phyloP scores from a whole-genome alignment of 140 eudicot species.

The Cichorium intybus region DNA sequence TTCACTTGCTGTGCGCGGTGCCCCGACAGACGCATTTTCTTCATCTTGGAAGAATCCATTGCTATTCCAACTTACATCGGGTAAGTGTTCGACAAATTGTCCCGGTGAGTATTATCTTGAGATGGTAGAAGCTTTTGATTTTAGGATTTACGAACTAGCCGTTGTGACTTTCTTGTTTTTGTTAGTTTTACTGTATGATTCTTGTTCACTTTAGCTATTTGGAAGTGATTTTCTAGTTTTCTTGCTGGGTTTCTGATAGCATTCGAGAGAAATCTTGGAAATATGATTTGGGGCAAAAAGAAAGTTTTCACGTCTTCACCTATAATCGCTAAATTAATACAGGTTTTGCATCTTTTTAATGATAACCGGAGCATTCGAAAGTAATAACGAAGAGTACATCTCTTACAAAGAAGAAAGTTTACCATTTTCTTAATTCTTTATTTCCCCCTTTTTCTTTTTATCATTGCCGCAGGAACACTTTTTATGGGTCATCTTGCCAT shows the following conservation, averaged over 20 bases:
- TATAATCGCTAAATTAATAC: background rate
- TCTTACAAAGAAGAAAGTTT: slow-evolving; percentile 5
- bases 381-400: slow-evolving; percentile 3
- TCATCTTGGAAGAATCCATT: slow-evolving; percentile 20
- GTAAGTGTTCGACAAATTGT: slow-evolving; percentile 29
- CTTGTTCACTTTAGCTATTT: slow-evolving; percentile 11
- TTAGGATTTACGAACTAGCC: background rate
- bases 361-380: background rate
- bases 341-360: background rate
- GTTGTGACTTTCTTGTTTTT: background rate
- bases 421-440: background rate
- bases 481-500: slow-evolving; percentile 17
- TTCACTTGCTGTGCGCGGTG: background rate
- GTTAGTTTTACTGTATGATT: background rate
- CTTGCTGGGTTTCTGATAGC: slow-evolving; percentile 3
- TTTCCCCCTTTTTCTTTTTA: background rate
- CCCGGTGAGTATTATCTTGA: background rate
- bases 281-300: background rate
- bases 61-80: slow-evolving; percentile 1
- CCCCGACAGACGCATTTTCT: background rate
- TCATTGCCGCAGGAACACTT: slow-evolving; percentile 3
- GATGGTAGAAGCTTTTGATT: background rate
- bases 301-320: background rate
- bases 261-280: slow-evolving; percentile 4
- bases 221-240: slow-evolving; percentile 6